Conservation (phyloP, 78 protist genomes). For the Dictyostelium discoideum region DNA sequence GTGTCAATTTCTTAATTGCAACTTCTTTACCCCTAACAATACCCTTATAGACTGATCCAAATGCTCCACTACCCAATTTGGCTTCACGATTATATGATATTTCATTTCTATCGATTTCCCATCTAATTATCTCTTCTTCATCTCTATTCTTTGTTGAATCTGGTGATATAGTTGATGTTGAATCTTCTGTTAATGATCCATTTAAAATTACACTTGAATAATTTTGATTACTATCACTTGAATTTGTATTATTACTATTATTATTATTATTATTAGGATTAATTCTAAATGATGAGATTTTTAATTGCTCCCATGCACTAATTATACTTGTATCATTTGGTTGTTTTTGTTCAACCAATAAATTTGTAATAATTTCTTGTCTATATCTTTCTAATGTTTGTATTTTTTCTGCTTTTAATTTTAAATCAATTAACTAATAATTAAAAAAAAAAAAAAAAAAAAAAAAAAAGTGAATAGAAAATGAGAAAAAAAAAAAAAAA, state of each 20-base stretch:
- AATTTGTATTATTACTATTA: not conserved
- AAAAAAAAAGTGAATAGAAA: not conserved
- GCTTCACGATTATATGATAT: conserved; percentile 54
- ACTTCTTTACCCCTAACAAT: conserved; percentile 82
- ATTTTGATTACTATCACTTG: not conserved
- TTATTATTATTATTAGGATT: not conserved
- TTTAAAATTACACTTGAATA: not conserved
- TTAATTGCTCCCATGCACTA: conserved; percentile 46
- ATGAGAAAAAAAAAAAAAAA: not conserved
- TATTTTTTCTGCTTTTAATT: conserved; percentile 39
- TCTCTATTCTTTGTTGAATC: not conserved
- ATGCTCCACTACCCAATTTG: conserved; percentile 77
- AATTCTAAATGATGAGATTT: conserved; percentile 31
- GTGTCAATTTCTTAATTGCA: conserved; percentile 82
- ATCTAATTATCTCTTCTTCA: conserved; percentile 61
- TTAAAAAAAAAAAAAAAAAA: not conserved
- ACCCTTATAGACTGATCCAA: conserved; percentile 83
- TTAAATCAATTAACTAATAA: conserved; percentile 32
- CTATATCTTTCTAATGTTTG: conserved; percentile 30
- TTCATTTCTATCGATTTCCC: conserved; percentile 68
- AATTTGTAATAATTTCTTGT: conserved; percentile 31
- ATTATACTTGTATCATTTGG: conserved; percentile 1
- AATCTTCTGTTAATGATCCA: not conserved
- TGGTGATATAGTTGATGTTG: not conserved
- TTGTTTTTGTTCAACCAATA: not conserved